Base-by-base conservation (phyloP, 495 filamentous ascomycete species). In the Penicillium bovifimosum region DNA sequence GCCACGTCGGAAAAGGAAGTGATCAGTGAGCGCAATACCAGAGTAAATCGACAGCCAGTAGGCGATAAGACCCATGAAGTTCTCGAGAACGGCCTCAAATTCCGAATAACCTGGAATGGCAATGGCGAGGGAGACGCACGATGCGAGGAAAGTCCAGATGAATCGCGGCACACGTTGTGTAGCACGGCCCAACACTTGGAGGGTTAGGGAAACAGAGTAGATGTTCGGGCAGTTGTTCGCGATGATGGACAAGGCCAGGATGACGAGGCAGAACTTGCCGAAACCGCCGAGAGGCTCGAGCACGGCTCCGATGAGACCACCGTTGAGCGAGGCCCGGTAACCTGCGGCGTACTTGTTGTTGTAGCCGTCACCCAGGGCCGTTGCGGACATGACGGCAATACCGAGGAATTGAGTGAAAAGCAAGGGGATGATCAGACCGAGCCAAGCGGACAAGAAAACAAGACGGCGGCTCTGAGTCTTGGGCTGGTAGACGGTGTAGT, bases 211-310 rank as follows among this genome's bases (percentile, higher is more conserved):
- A 38, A 93, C 82, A 33, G 86, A 89, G 75, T 95, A 95, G 59
- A 90, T 86, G 72, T 86, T 90, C n/a, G 92, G 88, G 71, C 85
- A 90, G 73, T 91, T 91, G 74, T 86, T 92, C 50, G 86, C 86
- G 56, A 91, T 80, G 63, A 90, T 91, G 56, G 81, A 85, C 26
- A 92, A 78, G 0, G 87, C 85, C 5, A 95, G 80, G 39, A 95
- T 73, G 46, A 91, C 82, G 16, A 95, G 64, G 68, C 89, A 93
- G 75, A 93, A 90, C 62, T 88, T 79, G 53, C 89, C 89, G 61
- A 92, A 91, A 38, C 76, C 73, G 20, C 88, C 89, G 0, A 91
- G 74, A 1, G 77, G 77, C 3, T 80, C 80, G 0, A 95, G 76
- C 8, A 86, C 85, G 9, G 81, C 80, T 5, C 71, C 81, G 14